Base-by-base conservation (phyloP, 1,284 basidiomycete genomes). In the Melampsora americana region DNA sequence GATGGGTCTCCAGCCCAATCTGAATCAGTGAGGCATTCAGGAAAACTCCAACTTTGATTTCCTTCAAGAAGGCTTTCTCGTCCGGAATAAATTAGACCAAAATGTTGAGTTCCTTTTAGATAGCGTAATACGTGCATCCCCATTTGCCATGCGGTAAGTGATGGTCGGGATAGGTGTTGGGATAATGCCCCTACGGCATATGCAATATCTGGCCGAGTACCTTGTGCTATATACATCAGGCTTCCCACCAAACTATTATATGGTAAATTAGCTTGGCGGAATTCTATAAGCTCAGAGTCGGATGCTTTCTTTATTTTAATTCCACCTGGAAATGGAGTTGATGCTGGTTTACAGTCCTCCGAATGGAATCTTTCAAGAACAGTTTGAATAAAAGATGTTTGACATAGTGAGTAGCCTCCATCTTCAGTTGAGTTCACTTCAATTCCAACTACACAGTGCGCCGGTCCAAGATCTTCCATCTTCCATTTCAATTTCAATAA, bases 391-490 rank as follows among this genome's bases (percentile, higher is more conserved):
- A n/a, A n/a, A n/a, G n/a, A n/a, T n/a, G n/a, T n/a, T n/a, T n/a
- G n/a, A n/a, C n/a, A n/a, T n/a, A n/a, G n/a, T n/a, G n/a, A n/a
- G n/a, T n/a, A n/a, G n/a, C n/a, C n/a, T n/a, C n/a, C n/a, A n/a
- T n/a, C n/a, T n/a, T n/a, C n/a, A n/a, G n/a, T n/a, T n/a, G n/a
- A n/a, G n/a, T n/a, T n/a, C n/a, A n/a, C n/a, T n/a, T n/a, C n/a
- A n/a, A n/a, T n/a, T n/a, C n/a, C n/a, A n/a, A 35, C 35, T 4
- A 35, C 35, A 35, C 35, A 35, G 35, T 35, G 35, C 9, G 35
- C 20, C 4, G 23, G 28, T 7, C 62, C 70, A 20, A 73, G 23
- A 20, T 72, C 69, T n/a, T 72, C 69, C 69, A 72, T 72, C 1
- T 46, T 1, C 28, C n/a, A 72, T 5, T 39, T 32, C 0, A 23